phyloP scores from a whole-genome alignment of 495 filamentous ascomycete genomes.

The Chaetomium fimeti region DNA sequence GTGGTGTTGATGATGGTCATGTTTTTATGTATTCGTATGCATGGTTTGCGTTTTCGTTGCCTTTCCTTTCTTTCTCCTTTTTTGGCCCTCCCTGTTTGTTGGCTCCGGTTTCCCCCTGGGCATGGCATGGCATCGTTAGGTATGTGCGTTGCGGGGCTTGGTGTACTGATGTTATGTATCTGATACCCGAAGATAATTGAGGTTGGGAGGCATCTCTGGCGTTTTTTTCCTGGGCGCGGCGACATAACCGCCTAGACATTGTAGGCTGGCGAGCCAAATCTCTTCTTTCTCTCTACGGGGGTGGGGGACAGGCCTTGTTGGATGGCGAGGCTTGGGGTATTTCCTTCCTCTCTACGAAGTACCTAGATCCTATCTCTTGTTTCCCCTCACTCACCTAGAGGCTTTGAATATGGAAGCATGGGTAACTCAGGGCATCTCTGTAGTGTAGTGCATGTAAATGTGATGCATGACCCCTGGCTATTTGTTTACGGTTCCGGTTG shows the following conservation, averaged over 20 bases:
- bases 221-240: not conserved
- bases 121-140: not conserved
- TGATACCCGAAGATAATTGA: constrained; percentile 20
- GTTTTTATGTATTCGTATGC: constrained; percentile 3
- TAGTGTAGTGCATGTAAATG: too few relatives aligned
- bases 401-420: not conserved
- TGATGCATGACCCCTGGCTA: not conserved
- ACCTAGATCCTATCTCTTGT: not conserved
- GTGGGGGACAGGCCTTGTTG: too few relatives aligned
- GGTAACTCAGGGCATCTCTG: too few relatives aligned
- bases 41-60: not conserved
- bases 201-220: constrained; percentile 10
- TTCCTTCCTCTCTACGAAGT: too few relatives aligned
- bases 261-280: not conserved
- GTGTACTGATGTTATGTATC: constrained; percentile 12
- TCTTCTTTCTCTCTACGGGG: not conserved
- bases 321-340: too few relatives aligned
- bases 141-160: constrained; percentile 1
- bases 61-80: not conserved
- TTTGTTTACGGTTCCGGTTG: not conserved
- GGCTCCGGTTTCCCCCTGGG: not conserved
- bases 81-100: not conserved
- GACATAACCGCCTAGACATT: not conserved
- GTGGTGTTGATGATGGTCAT: not conserved
- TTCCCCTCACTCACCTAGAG: not conserved